Percentiles rank a stretch among this genome's conserved stretches.
These are phyloP conservation scores for Quercus lobata DNA, from an alignment of 331 rosid species.

Conservation along the genomic window DNA sequence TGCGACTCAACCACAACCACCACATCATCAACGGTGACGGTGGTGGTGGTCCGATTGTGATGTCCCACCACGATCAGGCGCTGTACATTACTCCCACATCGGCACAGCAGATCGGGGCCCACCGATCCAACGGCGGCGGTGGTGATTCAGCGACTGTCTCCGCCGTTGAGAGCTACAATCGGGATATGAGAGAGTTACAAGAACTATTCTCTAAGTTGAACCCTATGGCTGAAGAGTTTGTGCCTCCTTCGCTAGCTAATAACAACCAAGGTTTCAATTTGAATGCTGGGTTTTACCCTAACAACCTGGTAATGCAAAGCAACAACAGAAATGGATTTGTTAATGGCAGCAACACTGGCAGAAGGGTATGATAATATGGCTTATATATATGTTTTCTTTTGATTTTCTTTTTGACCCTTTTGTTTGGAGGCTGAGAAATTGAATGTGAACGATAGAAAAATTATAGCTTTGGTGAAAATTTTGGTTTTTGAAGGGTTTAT, in stretches of 20 bases:
- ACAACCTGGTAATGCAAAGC: conserved; percentile 43
- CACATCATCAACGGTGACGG: not conserved
- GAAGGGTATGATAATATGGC: conserved; percentile 56
- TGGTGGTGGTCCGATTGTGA: not conserved
- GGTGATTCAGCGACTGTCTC: conserved; percentile 24
- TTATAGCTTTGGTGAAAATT: not conserved
- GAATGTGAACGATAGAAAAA: not conserved
- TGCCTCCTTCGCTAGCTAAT: conserved; percentile 62
- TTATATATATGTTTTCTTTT: not conserved
- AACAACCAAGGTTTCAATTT: conserved; percentile 43
- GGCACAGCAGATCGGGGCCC: conserved; percentile 2
- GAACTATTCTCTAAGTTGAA: conserved; percentile 85
- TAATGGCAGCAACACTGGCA: conserved; percentile 44
- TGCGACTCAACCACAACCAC: not conserved
- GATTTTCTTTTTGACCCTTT: not conserved
- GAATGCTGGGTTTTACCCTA: conserved; percentile 47
- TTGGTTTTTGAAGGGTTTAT: not conserved
- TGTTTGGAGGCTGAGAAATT: conserved; percentile 12
- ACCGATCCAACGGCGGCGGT: not conserved
- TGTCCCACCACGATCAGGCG: not conserved
- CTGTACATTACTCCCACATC: not conserved
- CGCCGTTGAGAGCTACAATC: conserved; percentile 50
- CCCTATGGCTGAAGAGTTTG: conserved; percentile 98
- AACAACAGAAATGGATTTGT: conserved; percentile 35
- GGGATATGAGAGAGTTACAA: conserved; percentile 88